Conservation (phyloP, 1,284 basidiomycete species). For the Microbotryum violaceum region DNA sequence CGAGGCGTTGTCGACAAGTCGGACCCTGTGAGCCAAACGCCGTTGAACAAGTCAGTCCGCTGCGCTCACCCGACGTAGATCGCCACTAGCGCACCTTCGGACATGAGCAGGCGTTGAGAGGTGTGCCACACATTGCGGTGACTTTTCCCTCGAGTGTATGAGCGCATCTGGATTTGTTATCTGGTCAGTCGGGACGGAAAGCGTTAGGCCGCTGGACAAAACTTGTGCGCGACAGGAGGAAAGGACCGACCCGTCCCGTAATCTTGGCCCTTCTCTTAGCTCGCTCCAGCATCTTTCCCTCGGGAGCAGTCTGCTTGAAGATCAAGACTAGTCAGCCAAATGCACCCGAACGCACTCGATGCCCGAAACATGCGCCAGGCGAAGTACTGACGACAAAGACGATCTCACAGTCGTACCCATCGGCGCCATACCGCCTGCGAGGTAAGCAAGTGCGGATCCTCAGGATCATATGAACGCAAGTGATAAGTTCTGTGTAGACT, state of each 20-base stretch:
- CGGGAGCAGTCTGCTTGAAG: conserved; percentile 23
- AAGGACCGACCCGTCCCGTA: conserved; percentile 29
- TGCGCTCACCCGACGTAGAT: background rate
- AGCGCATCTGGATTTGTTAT: conserved; percentile 28
- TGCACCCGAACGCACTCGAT: background rate
- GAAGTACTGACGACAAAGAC: conserved; percentile 29
- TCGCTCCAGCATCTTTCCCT: conserved; percentile 30
- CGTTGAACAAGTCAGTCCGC: background rate
- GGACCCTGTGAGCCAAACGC: conserved; percentile 16
- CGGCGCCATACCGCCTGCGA: conserved; percentile 13
- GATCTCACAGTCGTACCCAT: conserved; percentile 32
- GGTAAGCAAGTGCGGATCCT: too few relatives aligned
- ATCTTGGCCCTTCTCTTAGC: conserved; percentile 29
- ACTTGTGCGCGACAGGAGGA: background rate
- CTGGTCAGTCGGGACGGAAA: background rate
- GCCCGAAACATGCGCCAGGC: background rate
- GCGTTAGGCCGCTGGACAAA: background rate
- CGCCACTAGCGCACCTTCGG: conserved; percentile 4
- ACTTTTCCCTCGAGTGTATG: conserved; percentile 21
- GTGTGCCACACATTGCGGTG: conserved; percentile 29
- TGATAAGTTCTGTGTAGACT: too few relatives aligned
- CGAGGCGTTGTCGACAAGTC: conserved; percentile 33
- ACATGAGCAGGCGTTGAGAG: conserved; percentile 26
- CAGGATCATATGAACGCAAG: too few relatives aligned
- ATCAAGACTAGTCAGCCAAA: background rate